Base-by-base conservation (phyloP, 768 basidiomycete genomes). In the Kwoniella dendrophila region DNA sequence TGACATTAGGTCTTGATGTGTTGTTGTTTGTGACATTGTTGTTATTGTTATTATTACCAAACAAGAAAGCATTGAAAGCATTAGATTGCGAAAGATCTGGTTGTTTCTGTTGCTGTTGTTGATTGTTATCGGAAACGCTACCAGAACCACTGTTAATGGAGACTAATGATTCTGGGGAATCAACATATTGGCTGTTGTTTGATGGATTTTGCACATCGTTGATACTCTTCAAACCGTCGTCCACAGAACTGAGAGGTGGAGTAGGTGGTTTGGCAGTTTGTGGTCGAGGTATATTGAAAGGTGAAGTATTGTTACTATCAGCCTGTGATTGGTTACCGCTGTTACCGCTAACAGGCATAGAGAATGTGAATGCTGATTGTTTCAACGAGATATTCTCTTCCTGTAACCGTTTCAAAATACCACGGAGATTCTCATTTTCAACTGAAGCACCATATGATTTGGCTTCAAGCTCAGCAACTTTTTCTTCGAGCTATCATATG, bases 361-460 rank as follows among this genome's bases (percentile, higher is more conserved):
- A 79, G 73, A 95, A 95, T 0, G 92, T 94, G 78, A 96, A 97
- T 2, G 87, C 82, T 0, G 85, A 80, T 74, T 90, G 85, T 78
- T 90, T 92, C 70, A 96, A 84, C 52, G 86, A 80, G 56, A 90
- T 79, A 66, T 94, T 95, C 81, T 97, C 93, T 58, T 86, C 86
- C 75, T 94, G 93, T 1, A 97, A 82, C 12, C 92, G 86, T 53
- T 85, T 81, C 44, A 95, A 83, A 52, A 95, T 84, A 74, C 94
- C 92, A 47, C 90, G 87, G 24, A 96, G 82, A 72, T 94, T 95
- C 64, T 89, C 88, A 69, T 97, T 95, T 81, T 95, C 93, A 24
- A 86, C 80, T 57, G 81, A 80, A 0, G 88, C 84, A 24, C 82
- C 83, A 45, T 87, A 86, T 66, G 90, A 90, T 80, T 90, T 89